Evolutionary conservation across 345 rosid genomes (phyloP), one percentile per base, ranked within the genome.

Genomic region (Boechera divaricarpa): DNA sequence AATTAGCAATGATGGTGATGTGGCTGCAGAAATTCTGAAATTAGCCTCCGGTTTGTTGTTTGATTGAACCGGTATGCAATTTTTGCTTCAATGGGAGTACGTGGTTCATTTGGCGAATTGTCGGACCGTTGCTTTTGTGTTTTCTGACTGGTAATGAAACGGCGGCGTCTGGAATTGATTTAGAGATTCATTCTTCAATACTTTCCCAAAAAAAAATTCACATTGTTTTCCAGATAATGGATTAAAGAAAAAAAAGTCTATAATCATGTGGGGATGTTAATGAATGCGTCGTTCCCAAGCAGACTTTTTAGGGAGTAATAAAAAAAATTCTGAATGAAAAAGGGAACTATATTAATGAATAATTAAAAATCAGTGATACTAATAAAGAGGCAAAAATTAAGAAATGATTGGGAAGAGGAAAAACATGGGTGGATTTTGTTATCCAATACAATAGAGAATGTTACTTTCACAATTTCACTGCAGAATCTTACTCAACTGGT

Each of bases 351-450:
- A 26, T 12, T 24, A 56, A 42, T 58, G 58, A 41, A 47, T 75
- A 75, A 58, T 67, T 7, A 47, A 69, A 35, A 13, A 16, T 49
- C 53, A 76, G 49, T 59, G 67, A 60, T 68, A 58, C 12, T 49
- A 36, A 48, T 6, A 57, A 58, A 75, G 26, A 5, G 36, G 47
- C 16, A 33, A 44, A 38, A 51, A 51, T 41, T 51, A 68, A 68
- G 74, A 76, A 76, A 68, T 76, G 75, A 69, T 76, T 76, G 74
- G 69, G 48, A 69, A 76, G 63, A 28, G 69, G 54, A 61, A 76
- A 76, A 29, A 61, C 48, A 59, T 76, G 69, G 36, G 45, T 67
- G 44, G 54, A 60, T 69, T 67, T 75, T 38, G 38, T 41, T 16
- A 56, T 65, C 65, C 55, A 55, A 42, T 57, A 5, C 32, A 28